Percentiles rank a stretch among this genome's conserved stretches.
These are phyloP conservation scores for Mimosa bimucronata DNA, from an alignment of 306 rosid species.

Conservation along the genomic window DNA sequence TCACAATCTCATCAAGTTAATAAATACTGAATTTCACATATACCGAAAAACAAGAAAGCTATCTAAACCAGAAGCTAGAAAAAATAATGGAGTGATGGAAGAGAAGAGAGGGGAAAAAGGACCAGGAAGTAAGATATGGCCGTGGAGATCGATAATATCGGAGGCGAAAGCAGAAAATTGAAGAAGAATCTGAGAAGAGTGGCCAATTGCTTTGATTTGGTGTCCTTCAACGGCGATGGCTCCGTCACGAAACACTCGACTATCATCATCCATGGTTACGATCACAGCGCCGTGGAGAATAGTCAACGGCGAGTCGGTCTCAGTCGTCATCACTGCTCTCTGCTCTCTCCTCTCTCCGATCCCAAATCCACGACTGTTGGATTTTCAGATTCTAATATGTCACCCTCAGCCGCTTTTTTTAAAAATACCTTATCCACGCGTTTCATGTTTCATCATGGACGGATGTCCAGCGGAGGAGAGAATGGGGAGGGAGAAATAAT, in stretches of 20 bases:
- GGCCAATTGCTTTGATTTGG: slow-evolving; percentile 63
- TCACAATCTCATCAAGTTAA: neutral
- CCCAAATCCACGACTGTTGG: neutral
- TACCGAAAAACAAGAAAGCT: neutral
- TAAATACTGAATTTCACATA: neutral
- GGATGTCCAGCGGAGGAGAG: too few species aligned
- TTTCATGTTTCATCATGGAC: too few species aligned
- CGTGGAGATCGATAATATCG: slow-evolving; percentile 55
- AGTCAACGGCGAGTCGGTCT: slow-evolving; percentile 23
- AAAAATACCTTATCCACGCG: too few species aligned
- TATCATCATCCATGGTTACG: slow-evolving; percentile 71
- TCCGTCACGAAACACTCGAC: slow-evolving; percentile 67
- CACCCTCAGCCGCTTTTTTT: too few species aligned
- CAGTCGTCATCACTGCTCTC: slow-evolving; percentile 34
- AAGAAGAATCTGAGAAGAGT: slow-evolving; percentile 53
- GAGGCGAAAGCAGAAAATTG: slow-evolving; percentile 48
- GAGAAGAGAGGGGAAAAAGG: neutral
- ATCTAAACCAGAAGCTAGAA: neutral
- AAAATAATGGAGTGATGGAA: neutral
- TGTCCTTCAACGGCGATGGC: slow-evolving; percentile 62
- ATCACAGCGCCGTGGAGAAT: slow-evolving; percentile 60
- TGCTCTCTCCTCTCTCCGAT: neutral
- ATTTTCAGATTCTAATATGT: too few species aligned
- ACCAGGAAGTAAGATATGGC: slow-evolving; percentile 80
- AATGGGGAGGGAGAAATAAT: too few species aligned